phyloP scores from a whole-genome alignment of 345 rosid species.

The Lepidium aucheri region DNA sequence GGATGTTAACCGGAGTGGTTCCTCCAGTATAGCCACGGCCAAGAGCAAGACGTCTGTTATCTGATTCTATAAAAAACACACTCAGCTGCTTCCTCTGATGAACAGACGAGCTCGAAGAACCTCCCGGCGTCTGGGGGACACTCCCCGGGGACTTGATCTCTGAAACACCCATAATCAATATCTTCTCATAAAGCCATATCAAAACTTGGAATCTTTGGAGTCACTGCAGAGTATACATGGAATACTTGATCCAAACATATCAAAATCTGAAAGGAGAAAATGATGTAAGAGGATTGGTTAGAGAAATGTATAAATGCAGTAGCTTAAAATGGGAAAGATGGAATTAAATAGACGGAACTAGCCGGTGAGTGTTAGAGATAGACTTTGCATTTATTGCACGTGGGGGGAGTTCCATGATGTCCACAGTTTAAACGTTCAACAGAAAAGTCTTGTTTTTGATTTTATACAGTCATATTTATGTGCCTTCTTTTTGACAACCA shows the following conservation, averaged over 20 bases:
- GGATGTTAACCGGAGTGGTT: constrained; percentile 72
- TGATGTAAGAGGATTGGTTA: constrained; percentile 21
- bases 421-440: constrained; percentile 14
- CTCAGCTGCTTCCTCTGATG: constrained; percentile 58
- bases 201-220: neutral
- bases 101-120: constrained; percentile 22
- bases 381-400: constrained; percentile 28
- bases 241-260: neutral
- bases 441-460: neutral
- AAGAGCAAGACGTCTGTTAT: constrained; percentile 61
- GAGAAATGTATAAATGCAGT: constrained; percentile 26
- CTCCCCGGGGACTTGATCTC: constrained; percentile 59
- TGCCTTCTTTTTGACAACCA: neutral
- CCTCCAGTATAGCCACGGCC: constrained; percentile 88
- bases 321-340: constrained; percentile 13
- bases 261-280: constrained; percentile 9
- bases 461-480: neutral
- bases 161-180: constrained; percentile 31
- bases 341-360: constrained; percentile 25
- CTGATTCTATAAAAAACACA: constrained; percentile 67
- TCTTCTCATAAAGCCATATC: constrained; percentile 8
- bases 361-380: constrained; percentile 24
- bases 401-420: constrained; percentile 15
- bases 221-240: neutral
- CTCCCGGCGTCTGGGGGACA: constrained; percentile 32